Evolutionary conservation across 257 asterid species (phyloP), one percentile per base, ranked within the genome.

Genomic region (Jacaranda copaia): DNA sequence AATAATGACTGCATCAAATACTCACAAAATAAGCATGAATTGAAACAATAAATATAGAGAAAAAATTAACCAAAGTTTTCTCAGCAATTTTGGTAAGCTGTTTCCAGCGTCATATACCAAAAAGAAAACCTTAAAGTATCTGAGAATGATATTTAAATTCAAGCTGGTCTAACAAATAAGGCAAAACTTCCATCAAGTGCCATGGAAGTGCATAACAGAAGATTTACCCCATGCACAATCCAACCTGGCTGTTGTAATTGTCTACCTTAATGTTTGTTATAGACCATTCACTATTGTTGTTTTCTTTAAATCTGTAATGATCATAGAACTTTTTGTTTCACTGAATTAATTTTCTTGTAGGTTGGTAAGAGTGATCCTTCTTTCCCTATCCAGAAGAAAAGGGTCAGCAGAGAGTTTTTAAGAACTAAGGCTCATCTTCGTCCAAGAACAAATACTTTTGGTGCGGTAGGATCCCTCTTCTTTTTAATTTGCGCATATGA

Each of bases 361-460:
- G 87, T 96, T 79, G 99, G 99, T 60, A 80, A 80, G 67, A 86
- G 99, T 55, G 97, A 96, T 81, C 92, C 97, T 78, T 85, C 99
- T 72, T 96, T 90, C 77, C 99, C 98, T 57, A 90, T 96, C 67
- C 99, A 93, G 90, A 96, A 96, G 89, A 96, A 96, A 87, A 88
- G 90, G 83, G 98, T 93, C 80, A 96, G 88, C 91, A 85, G 90
- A 85, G 99, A 96, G 83, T 96, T 93, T 73, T 85, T 96, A 87
- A 91, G 99, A 84, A 90, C 97, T 58, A 93, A 93, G 85, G 99
- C 99, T 72, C 99, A 96, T 85, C 98, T 96, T 79, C 97, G 98
- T 79, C 97, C 98, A 39, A 91, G 99, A 81, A 93, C 99, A 64
- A 96, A 96, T 84, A 91, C 98, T 70, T 96, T 96, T 76, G 89